Conservation (phyloP, 2,329 filamentous ascomycete species). For the Thielaviopsis cerberus region DNA sequence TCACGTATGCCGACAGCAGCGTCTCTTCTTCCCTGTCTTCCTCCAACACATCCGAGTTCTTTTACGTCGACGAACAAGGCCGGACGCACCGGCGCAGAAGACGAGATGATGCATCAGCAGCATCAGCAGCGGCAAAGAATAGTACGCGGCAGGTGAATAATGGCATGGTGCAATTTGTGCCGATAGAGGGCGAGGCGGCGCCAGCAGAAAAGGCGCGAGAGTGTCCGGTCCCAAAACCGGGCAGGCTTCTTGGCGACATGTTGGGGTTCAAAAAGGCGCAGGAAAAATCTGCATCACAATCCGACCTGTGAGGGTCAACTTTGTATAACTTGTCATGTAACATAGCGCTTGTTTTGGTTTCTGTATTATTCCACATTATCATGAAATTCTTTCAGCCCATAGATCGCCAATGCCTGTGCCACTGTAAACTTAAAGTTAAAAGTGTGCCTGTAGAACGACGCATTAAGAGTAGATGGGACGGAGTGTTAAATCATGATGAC, state of each 20-base stretch:
- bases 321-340: background rate
- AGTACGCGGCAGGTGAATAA: conserved; percentile 24
- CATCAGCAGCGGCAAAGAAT: conserved; percentile 24
- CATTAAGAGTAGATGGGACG: no score
- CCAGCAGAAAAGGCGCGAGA: conserved; percentile 35
- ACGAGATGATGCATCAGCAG: conserved; percentile 27
- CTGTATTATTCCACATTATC: background rate
- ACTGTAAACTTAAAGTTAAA: no score
- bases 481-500: no score
- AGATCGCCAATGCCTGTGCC: no score
- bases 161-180: conserved; percentile 30
- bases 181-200: conserved; percentile 19
- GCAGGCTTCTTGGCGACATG: conserved; percentile 56
- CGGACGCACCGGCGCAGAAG: conserved; percentile 8
- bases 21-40: background rate
- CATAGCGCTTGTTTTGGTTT: background rate
- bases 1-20: conserved; percentile 52
- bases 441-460: no score
- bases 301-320: background rate
- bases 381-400: no score
- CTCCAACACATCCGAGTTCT: conserved; percentile 4
- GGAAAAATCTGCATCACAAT: conserved; percentile 12
- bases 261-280: conserved; percentile 43
- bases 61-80: conserved; percentile 9
- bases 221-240: conserved; percentile 83